phyloP scores from a whole-genome alignment of 768 basidiomycete species.

The Collybia mongolica region DNA sequence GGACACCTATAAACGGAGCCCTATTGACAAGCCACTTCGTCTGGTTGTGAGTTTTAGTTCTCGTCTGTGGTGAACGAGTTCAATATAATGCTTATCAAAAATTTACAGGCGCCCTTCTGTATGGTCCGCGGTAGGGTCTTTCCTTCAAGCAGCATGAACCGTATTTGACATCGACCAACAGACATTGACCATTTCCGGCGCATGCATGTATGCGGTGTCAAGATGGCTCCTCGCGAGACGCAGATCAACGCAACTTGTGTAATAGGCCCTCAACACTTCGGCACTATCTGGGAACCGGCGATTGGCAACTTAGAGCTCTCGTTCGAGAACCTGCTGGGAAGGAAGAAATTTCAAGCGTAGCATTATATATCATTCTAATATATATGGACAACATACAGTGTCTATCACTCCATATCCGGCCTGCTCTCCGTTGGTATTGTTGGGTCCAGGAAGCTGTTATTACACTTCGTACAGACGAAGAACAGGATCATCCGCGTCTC shows the following conservation, averaged over 20 bases:
- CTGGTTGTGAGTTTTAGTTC: slow-evolving; percentile 30
- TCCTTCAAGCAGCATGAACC: no score
- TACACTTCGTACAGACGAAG: slow-evolving; percentile 85
- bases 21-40: slow-evolving; percentile 40
- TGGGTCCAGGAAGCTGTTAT: slow-evolving; percentile 73
- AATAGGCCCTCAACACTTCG: background rate
- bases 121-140: no score
- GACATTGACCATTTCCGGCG: no score
- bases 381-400: no score
- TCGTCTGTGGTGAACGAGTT: no score
- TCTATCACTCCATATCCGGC: slow-evolving; percentile 22
- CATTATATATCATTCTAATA: slow-evolving; percentile 11
- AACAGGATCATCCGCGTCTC: slow-evolving; percentile 95
- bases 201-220: background rate
- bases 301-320: background rate
- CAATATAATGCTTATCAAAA: no score
- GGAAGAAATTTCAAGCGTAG: slow-evolving; percentile 12
- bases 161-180: no score
- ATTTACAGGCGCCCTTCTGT: no score
- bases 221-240: background rate
- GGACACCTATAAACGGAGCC: slow-evolving; percentile 48
- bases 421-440: slow-evolving; percentile 47
- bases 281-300: background rate
- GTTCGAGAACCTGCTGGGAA: background rate
- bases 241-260: background rate